Conservation (phyloP, 768 basidiomycete species). For the Phlegmacium glaucopus region DNA sequence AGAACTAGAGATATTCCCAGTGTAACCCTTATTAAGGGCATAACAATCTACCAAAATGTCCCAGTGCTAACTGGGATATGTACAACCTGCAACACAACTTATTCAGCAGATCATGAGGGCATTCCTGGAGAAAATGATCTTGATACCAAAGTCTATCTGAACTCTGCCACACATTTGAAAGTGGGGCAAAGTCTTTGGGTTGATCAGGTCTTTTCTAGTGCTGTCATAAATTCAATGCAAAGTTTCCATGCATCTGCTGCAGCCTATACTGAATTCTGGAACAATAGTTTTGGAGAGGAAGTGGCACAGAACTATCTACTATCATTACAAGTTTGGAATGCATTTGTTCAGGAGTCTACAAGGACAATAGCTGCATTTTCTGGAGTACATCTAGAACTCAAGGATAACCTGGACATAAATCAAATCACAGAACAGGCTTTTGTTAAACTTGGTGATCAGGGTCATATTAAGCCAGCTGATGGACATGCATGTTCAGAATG, state of each 20-base stretch:
- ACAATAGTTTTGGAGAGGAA: conserved; percentile 6
- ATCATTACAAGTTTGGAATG: conserved; percentile 14
- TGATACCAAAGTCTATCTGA: conserved; percentile 2
- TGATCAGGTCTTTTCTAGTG: no score
- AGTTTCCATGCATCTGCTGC: conserved; percentile 20
- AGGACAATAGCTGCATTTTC: neutral
- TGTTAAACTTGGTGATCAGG: no score
- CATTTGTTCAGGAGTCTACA: conserved; percentile 17
- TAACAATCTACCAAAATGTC: no score
- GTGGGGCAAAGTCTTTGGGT: no score
- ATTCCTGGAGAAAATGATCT: neutral
- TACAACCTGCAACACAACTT: conserved; percentile 5
- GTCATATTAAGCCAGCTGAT: no score
- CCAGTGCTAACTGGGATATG: conserved; percentile 6
- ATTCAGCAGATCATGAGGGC: conserved; percentile 12
- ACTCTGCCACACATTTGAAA: conserved; percentile 10
- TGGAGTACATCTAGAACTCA: neutral
- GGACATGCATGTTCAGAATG: neutral
- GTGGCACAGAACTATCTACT: neutral
- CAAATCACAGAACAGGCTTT: neutral
- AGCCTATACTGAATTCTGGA: conserved; percentile 18
- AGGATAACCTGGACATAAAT: neutral
- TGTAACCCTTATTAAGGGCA: no score
- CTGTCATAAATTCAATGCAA: no score
- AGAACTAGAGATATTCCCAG: no score